These are phyloP conservation scores for Metschnikowia matae DNA, from an alignment of 805 yeast genomes.

Conservation along the genomic window DNA sequence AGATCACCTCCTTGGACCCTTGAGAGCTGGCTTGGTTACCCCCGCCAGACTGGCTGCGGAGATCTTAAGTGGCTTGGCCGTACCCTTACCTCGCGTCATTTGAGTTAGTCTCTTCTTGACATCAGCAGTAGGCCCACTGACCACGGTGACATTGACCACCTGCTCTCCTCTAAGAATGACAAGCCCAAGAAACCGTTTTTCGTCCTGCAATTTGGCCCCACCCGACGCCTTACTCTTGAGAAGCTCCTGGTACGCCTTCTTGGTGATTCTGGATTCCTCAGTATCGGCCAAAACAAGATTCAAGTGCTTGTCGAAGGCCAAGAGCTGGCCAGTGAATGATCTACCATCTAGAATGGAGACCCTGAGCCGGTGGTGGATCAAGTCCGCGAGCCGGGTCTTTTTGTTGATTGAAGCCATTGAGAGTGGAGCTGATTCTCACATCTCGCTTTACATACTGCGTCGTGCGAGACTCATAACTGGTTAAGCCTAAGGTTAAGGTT, in stretches of 20 bases:
- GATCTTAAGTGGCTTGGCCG: conserved; percentile 32
- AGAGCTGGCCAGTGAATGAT: conserved; percentile 69
- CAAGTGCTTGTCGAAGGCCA: conserved; percentile 88
- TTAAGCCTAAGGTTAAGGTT: too few relatives aligned
- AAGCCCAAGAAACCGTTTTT: conserved; percentile 74
- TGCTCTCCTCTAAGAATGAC: conserved; percentile 86
- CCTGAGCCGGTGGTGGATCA: conserved; percentile 68
- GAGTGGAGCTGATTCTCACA: neutral
- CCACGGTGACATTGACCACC: conserved; percentile 67
- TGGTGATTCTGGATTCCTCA: conserved; percentile 76
- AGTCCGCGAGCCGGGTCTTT: conserved; percentile 52
- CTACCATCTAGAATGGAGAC: conserved; percentile 76
- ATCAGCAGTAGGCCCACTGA: conserved; percentile 53
- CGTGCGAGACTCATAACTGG: neutral
- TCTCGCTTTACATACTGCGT: neutral
- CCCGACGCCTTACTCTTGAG: conserved; percentile 23
- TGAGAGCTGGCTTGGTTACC: conserved; percentile 19
- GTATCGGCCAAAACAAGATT: conserved; percentile 81
- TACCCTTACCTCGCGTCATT: conserved; percentile 22
- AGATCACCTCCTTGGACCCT: conserved; percentile 20
- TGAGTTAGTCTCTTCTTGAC: conserved; percentile 29
- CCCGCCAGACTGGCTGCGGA: conserved; percentile 18
- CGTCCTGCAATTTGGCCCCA: conserved; percentile 46
- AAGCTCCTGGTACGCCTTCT: conserved; percentile 45
- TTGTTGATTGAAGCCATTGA: conserved; percentile 22